Conservation (phyloP, 768 basidiomycete genomes). For the Leccinum ochraceum region DNA sequence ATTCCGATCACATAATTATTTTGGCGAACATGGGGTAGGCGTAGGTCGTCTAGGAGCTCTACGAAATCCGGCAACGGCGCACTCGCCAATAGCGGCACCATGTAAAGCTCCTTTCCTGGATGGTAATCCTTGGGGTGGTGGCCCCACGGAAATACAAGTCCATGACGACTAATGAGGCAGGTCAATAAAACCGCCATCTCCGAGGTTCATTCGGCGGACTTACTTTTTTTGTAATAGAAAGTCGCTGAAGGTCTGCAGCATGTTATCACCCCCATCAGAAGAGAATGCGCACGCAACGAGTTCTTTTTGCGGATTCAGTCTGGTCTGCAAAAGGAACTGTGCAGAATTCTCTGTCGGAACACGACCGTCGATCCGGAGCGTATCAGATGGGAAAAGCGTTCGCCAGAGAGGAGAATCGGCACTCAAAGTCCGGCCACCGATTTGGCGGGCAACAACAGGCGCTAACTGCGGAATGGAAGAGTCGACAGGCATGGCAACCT, state of each 20-base stretch:
- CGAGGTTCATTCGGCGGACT: constrained; percentile 28
- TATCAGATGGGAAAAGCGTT: constrained; percentile 69
- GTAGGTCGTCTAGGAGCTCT: constrained; percentile 76
- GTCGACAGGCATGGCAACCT: constrained; percentile 84
- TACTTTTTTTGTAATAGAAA: constrained; percentile 76
- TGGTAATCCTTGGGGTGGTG: constrained; percentile 66
- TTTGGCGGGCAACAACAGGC: constrained; percentile 68
- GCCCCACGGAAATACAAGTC: constrained; percentile 86
- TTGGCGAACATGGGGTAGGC: constrained; percentile 63
- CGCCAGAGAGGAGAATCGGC: constrained; percentile 67
- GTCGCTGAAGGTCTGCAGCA: constrained; percentile 61
- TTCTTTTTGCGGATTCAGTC: constrained; percentile 77
- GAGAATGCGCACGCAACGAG: constrained; percentile 76
- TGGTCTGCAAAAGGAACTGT: constrained; percentile 76
- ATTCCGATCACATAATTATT: constrained; percentile 74
- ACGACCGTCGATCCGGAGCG: constrained; percentile 79
- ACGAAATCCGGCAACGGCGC: constrained; percentile 81
- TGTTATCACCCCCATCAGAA: constrained; percentile 46
- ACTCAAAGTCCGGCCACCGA: constrained; percentile 70
- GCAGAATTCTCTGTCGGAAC: constrained; percentile 75
- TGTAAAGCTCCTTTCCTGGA: constrained; percentile 85
- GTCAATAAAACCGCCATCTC: constrained; percentile 16
- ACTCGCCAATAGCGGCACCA: constrained; percentile 70
- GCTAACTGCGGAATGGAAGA: constrained; percentile 68
- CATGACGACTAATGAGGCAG: constrained; percentile 64